Evolutionary conservation across 192 early-diverging fungal genomes (phyloP), one percentile per base, ranked within the genome.

Genomic region (Ramicandelaber brevisporus): DNA sequence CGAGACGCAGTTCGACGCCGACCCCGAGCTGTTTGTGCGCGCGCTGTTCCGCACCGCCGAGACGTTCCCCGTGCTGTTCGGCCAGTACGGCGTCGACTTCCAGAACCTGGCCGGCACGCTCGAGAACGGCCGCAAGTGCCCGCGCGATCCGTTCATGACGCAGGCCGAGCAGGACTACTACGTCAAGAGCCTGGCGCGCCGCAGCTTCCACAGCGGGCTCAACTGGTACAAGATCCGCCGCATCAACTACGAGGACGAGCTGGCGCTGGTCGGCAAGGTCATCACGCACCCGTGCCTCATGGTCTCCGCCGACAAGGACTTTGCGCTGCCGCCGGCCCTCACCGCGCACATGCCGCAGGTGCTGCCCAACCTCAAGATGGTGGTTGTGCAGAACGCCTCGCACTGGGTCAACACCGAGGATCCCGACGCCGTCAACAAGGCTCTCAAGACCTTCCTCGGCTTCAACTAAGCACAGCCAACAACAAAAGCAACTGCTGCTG

Each of bases 131-230:
- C 17, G 21, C 3, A 14, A 14, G 4, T 17, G 30, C 6, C 3
- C 16, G 27, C 26, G 22, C 11, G 31, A 31, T 26, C 25, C 40
- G 26, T 17, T 17, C 12, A 1, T 41, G 10, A 17, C 36, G 30
- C 26, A 43, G 22, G 26, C 54, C 31, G 61, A 68, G 26, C 34
- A 55, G 9, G 34, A 57, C 6, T 68, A 64, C 29, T 70, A 71
- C 32, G 43, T 55, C 13, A 33, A 56, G 0, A n/a, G 37, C 6
- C 59, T 38, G 25, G 18, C 47, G 4, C 23, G 40, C 5, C 31
- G 27, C 10, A 51, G 61, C 5, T 50, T 63, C 20, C 58, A 67
- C 28, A 63, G 68, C 2, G 42, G 41, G 8, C 38, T 63, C 25
- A 68, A 74, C 46, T 68, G 47, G 27, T 71, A 71, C 41, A 24